Conservation (phyloP, 2,329 filamentous ascomycete species). For the Incumbomyces lentus region DNA sequence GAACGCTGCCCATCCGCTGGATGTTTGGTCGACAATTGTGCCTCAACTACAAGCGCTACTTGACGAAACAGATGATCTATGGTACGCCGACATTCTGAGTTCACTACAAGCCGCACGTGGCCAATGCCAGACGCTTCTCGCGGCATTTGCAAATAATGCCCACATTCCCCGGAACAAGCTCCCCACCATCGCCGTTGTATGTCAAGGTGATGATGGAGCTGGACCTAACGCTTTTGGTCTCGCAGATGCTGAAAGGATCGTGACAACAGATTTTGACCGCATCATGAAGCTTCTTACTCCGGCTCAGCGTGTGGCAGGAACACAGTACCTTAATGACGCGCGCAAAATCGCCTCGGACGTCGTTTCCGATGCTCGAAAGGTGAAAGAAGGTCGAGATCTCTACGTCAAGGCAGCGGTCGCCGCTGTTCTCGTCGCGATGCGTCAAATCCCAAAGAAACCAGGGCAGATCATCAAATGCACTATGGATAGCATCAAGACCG, state of each 20-base stretch:
- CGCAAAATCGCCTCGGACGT: constrained; percentile 58
- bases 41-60: constrained; percentile 62
- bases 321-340: constrained; percentile 68
- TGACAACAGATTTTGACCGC: constrained; percentile 74
- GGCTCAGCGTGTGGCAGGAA: constrained; percentile 74
- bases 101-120: constrained; percentile 82
- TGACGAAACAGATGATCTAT: constrained; percentile 67
- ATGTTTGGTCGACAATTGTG: constrained; percentile 36
- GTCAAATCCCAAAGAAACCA: constrained; percentile 82
- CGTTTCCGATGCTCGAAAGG: constrained; percentile 66
- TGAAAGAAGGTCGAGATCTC: constrained; percentile 74
- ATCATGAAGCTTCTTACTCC: constrained; percentile 83
- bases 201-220: constrained; percentile 85
- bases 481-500: constrained; percentile 96
- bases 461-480: constrained; percentile 87
- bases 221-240: constrained; percentile 89
- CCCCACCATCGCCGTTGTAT: constrained; percentile 74
- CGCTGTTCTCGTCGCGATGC: constrained; percentile 78
- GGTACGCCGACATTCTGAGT: constrained; percentile 83
- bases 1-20: constrained; percentile 30
- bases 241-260: constrained; percentile 74
- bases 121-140: constrained; percentile 81
- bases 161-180: constrained; percentile 67
- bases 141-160: constrained; percentile 83
- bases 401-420: constrained; percentile 80